phyloP scores from a whole-genome alignment of 345 rosid species.

The Tarenaya hassleriana region DNA sequence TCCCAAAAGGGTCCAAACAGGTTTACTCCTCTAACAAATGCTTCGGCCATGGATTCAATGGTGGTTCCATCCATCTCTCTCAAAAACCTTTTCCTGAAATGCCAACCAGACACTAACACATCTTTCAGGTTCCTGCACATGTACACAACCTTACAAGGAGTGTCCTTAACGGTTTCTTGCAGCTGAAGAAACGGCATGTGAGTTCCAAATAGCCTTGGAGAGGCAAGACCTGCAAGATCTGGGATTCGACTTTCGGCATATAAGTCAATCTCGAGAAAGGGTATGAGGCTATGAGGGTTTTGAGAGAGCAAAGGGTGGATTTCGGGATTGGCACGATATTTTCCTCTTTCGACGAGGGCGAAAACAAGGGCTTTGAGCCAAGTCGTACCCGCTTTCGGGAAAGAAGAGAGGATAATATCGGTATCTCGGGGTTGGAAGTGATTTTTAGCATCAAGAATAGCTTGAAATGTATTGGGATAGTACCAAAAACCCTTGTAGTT shows the following conservation, averaged over 20 bases:
- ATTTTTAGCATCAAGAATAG: constrained; percentile 11
- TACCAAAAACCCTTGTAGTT: constrained; percentile 56
- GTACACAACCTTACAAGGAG: constrained; percentile 47
- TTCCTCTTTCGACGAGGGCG: constrained; percentile 4
- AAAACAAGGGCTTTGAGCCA: constrained; percentile 42
- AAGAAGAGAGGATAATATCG: constrained; percentile 34
- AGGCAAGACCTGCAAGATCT: constrained; percentile 16
- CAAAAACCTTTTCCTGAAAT: too few species aligned
- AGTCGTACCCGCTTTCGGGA: constrained; percentile 45
- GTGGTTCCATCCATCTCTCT: too few species aligned
- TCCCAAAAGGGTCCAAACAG: constrained; percentile 60
- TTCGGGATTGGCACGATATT: not conserved
- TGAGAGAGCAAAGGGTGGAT: constrained; percentile 32
- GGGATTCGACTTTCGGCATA: constrained; percentile 16
- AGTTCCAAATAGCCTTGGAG: constrained; percentile 41
- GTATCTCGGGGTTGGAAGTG: not conserved
- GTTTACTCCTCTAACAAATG: constrained; percentile 31
- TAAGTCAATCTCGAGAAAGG: constrained; percentile 33
- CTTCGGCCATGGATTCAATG: not conserved
- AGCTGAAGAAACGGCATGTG: constrained; percentile 39
- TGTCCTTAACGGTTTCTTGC: constrained; percentile 27
- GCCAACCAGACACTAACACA: constrained; percentile 34
- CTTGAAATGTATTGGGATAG: constrained; percentile 24
- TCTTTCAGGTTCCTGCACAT: constrained; percentile 50
- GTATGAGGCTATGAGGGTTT: constrained; percentile 50